A percentile compares a stretch with the other conserved stretches of the same genome.
Conservation (phyloP, 805 yeast species). For the Kodamaea restingae region DNA sequence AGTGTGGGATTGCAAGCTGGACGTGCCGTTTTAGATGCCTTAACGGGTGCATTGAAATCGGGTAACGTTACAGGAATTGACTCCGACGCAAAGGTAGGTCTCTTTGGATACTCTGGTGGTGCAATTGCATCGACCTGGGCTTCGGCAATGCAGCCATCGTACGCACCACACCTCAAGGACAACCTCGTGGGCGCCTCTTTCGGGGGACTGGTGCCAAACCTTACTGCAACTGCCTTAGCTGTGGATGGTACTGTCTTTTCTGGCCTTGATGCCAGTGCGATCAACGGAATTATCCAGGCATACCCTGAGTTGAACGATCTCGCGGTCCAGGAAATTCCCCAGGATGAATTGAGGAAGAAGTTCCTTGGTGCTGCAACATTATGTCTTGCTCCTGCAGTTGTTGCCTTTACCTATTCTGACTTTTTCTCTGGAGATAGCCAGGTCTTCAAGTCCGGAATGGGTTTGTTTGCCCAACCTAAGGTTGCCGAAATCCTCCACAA, state of each 20-base stretch:
- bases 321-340: not conserved
- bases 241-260: constrained; percentile 24
- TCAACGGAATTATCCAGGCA: constrained; percentile 30
- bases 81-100: constrained; percentile 16
- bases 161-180: constrained; percentile 31
- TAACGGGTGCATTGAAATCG: constrained; percentile 24
- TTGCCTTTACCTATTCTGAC: not conserved
- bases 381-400: constrained; percentile 2
- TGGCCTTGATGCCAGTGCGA: constrained; percentile 27
- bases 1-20: constrained; percentile 31
- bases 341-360: not conserved
- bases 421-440: constrained; percentile 13
- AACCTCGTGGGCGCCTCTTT: constrained; percentile 28
- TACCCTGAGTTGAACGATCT: constrained; percentile 21
- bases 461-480: constrained; percentile 11
- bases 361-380: not conserved
- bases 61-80: constrained; percentile 18
- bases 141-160: constrained; percentile 30
- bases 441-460: constrained; percentile 15
- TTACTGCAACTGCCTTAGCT: constrained; percentile 24
- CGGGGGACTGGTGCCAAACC: constrained; percentile 35
- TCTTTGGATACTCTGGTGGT: constrained; percentile 41
- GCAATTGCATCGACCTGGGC: constrained; percentile 38
- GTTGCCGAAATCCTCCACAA: constrained; percentile 14
- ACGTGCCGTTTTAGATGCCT: constrained; percentile 25